These are phyloP conservation scores for Hirsutella minnesotensis DNA, from an alignment of 2,329 filamentous ascomycete species.

Conservation along the genomic window DNA sequence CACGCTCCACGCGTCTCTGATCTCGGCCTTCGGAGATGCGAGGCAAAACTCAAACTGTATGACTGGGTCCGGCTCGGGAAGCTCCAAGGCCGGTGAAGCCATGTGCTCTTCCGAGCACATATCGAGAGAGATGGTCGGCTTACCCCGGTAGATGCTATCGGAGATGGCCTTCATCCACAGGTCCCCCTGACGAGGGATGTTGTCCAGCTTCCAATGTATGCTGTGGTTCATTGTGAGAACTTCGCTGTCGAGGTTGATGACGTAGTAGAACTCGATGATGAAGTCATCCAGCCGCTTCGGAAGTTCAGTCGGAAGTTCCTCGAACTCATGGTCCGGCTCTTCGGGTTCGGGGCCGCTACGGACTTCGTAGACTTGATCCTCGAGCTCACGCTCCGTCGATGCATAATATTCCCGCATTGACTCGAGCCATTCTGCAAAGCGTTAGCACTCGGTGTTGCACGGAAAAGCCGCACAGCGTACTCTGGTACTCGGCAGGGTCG, in stretches of 20 bases:
- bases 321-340: not conserved
- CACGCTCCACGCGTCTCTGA: not conserved
- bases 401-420: slow-evolving; percentile 2
- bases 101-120: slow-evolving; percentile 6
- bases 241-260: slow-evolving; percentile 8
- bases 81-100: slow-evolving; percentile 6
- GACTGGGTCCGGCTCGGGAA: not conserved
- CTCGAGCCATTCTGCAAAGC: slow-evolving; percentile 5
- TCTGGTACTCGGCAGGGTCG: slow-evolving; percentile 2
- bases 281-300: slow-evolving; percentile 4
- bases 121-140: slow-evolving; percentile 6
- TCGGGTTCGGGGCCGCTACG: not conserved
- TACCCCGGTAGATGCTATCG: slow-evolving; percentile 4
- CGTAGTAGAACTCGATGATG: slow-evolving; percentile 4
- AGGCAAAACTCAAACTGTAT: not conserved
- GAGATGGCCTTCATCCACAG: slow-evolving; percentile 4
- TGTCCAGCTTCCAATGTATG: slow-evolving; percentile 9
- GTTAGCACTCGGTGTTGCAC: not conserved
- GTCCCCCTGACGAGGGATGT: slow-evolving; percentile 7
- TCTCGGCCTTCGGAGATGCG: not conserved
- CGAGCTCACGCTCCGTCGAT: slow-evolving; percentile 1
- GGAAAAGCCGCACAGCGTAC: not conserved
- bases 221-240: slow-evolving; percentile 8
- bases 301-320: slow-evolving; percentile 2
- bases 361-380: slow-evolving; percentile 3